A percentile compares a stretch with the other conserved stretches of the same genome.
phyloP scores from a whole-genome alignment of 192 early-diverging fungal genomes.

The Lunasporangiospora selenospora region DNA sequence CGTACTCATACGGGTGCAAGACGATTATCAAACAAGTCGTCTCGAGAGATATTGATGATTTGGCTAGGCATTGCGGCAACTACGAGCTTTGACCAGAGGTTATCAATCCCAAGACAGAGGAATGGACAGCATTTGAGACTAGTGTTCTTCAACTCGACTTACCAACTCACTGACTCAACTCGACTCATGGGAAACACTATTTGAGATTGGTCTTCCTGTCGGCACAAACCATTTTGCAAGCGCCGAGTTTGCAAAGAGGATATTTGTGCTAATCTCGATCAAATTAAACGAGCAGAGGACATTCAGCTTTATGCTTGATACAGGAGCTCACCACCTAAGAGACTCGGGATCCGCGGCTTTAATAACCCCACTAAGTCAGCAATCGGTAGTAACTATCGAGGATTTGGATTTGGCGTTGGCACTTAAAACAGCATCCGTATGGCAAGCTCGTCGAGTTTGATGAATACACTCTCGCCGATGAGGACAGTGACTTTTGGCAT shows the following conservation, averaged over 20 bases:
- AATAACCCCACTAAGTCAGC: background rate
- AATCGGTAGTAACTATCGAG: background rate
- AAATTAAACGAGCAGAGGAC: background rate
- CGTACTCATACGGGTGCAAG: background rate
- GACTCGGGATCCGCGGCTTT: background rate
- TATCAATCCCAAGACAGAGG: background rate
- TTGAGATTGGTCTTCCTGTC: background rate
- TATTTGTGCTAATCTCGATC: background rate
- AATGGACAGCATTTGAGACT: background rate
- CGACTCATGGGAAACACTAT: too few species aligned
- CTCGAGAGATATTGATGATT: background rate
- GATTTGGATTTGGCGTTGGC: background rate
- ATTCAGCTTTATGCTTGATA: background rate
- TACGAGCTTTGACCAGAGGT: background rate
- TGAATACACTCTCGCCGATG: background rate
- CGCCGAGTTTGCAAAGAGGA: constrained; percentile 37
- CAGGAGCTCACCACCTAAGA: background rate
- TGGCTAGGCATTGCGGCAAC: background rate
- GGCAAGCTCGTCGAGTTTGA: background rate
- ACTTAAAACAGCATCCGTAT: background rate
- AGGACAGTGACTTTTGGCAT: background rate
- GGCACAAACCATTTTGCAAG: constrained; percentile 10
- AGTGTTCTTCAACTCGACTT: too few species aligned
- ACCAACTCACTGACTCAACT: too few species aligned
- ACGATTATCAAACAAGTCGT: background rate